Evolutionary conservation across 495 filamentous ascomycete genomes (phyloP).

Genomic region (Parathielavia appendiculata): DNA sequence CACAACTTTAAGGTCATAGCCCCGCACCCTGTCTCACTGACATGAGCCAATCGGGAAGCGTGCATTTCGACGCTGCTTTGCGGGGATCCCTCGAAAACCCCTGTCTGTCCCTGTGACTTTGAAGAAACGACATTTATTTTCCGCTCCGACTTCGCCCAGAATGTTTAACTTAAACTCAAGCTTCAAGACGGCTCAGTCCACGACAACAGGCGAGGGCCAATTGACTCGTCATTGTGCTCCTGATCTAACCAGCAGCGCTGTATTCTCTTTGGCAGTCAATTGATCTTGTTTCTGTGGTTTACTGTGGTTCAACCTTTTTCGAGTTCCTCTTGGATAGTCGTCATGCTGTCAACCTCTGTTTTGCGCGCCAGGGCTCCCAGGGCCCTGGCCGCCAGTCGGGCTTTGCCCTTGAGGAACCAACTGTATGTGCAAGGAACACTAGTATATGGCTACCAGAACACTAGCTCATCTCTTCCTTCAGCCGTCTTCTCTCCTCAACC

Average conservation of each 20-base stretch:
- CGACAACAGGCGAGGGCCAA: conserved; percentile 18
- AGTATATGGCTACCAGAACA: not conserved
- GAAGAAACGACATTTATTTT: conserved; percentile 20
- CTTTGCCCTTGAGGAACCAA: conserved; percentile 34
- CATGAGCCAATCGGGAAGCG: conserved; percentile 29
- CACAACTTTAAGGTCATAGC: conserved; percentile 1
- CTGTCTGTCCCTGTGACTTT: conserved; percentile 30
- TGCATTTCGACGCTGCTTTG: conserved; percentile 23
- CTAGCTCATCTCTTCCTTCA: conserved; percentile 18
- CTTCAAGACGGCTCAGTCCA: conserved; percentile 1
- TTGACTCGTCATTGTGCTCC: conserved; percentile 14
- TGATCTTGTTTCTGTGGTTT: conserved; percentile 1
- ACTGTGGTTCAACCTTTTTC: not conserved
- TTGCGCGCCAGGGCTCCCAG: conserved; percentile 38
- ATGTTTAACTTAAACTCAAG: conserved; percentile 13
- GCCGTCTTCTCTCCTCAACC: conserved; percentile 39
- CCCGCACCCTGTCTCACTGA: not conserved
- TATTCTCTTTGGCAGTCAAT: conserved; percentile 5
- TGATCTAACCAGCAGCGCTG: not conserved
- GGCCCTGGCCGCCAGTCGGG: conserved; percentile 37
- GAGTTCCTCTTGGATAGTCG: conserved; percentile 1
- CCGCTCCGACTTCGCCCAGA: conserved; percentile 33
- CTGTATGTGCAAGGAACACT: conserved; percentile 27
- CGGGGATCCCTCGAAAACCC: conserved; percentile 28
- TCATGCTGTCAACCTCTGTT: conserved; percentile 38